A percentile compares a stretch with the other conserved stretches of the same genome.
phyloP scores from a whole-genome alignment of 495 filamentous ascomycete genomes.

The Penicillium coprophilum region DNA sequence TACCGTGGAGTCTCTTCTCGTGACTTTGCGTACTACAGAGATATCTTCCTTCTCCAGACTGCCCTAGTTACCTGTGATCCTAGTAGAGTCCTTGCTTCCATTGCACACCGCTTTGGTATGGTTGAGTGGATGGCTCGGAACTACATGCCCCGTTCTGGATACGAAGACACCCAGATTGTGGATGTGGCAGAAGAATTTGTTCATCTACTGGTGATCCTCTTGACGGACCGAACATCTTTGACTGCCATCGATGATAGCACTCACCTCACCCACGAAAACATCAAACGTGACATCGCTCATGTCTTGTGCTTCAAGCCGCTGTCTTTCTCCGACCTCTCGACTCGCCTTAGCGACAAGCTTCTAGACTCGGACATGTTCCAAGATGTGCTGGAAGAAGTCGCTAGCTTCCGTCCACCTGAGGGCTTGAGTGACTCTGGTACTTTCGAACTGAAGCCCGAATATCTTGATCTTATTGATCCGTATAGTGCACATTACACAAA shows the following conservation, averaged over 20 bases:
- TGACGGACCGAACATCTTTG: constrained; percentile 84
- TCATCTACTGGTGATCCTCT: constrained; percentile 83
- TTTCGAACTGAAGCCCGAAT: constrained; percentile 86
- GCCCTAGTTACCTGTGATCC: constrained; percentile 86
- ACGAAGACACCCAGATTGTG: constrained; percentile 81
- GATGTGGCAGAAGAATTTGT: constrained; percentile 96
- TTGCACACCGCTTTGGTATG: constrained; percentile 88
- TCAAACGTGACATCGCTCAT: constrained; percentile 88
- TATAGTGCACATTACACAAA: constrained; percentile 94
- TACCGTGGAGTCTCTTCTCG: constrained; percentile 84
- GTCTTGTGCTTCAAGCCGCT: constrained; percentile 94
- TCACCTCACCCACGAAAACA: constrained; percentile 63
- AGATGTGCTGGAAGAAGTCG: constrained; percentile 86
- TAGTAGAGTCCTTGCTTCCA: constrained; percentile 79
- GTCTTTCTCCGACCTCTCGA: constrained; percentile 84
- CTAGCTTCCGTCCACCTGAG: constrained; percentile 84
- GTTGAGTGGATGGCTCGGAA: constrained; percentile 83
- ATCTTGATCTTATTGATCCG: constrained; percentile 82
- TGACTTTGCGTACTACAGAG: constrained; percentile 89
- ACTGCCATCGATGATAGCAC: constrained; percentile 67
- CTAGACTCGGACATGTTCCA: constrained; percentile 74
- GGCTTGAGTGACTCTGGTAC: constrained; percentile 89
- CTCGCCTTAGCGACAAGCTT: constrained; percentile 59
- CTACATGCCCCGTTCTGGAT: constrained; percentile 65
- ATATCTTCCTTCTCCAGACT: constrained; percentile 91